Evolutionary conservation across 768 basidiomycete genomes (phyloP).

Genomic region (Termitomyces sp.): DNA sequence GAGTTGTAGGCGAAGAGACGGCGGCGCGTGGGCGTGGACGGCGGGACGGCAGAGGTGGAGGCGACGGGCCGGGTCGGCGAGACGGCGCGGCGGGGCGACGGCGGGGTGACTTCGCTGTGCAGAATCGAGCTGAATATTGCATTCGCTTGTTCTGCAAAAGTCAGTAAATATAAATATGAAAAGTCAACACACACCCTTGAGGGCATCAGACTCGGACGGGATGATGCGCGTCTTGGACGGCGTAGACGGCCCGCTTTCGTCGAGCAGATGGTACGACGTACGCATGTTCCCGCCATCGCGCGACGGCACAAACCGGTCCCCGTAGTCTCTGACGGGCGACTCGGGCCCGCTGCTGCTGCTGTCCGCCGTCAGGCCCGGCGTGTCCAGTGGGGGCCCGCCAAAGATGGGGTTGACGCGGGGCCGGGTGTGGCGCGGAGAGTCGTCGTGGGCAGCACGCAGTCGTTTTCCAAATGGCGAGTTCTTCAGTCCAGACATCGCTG

Average conservation of each 20-base stretch:
- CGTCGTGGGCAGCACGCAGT: slow-evolving; percentile 67
- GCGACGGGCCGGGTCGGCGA: no score
- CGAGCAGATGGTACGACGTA: slow-evolving; percentile 64
- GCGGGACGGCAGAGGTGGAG: no score
- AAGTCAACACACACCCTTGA: slow-evolving; percentile 61
- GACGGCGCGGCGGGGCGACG: no score
- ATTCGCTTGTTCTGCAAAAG: no score
- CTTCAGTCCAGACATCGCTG: slow-evolving; percentile 68
- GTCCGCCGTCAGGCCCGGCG: background rate
- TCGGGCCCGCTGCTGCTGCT: background rate
- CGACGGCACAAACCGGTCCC: slow-evolving; percentile 68
- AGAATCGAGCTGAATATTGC: no score
- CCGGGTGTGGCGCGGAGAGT: background rate
- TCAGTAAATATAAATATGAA: no score
- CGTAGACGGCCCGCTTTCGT: slow-evolving; percentile 54
- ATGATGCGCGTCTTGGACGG: slow-evolving; percentile 62
- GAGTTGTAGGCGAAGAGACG: no score
- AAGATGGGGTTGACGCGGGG: slow-evolving; percentile 44
- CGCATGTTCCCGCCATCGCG: slow-evolving; percentile 62
- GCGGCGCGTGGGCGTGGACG: no score
- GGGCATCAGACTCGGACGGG: slow-evolving; percentile 70
- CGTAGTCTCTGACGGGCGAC: slow-evolving; percentile 35
- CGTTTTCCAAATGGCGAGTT: slow-evolving; percentile 85
- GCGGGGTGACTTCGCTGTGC: no score
- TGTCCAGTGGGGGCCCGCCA: slow-evolving; percentile 14